Percentiles rank a stretch among this genome's conserved stretches.
These are phyloP conservation scores for Boletus patriciae DNA, from an alignment of 768 basidiomycete species.

Conservation along the genomic window DNA sequence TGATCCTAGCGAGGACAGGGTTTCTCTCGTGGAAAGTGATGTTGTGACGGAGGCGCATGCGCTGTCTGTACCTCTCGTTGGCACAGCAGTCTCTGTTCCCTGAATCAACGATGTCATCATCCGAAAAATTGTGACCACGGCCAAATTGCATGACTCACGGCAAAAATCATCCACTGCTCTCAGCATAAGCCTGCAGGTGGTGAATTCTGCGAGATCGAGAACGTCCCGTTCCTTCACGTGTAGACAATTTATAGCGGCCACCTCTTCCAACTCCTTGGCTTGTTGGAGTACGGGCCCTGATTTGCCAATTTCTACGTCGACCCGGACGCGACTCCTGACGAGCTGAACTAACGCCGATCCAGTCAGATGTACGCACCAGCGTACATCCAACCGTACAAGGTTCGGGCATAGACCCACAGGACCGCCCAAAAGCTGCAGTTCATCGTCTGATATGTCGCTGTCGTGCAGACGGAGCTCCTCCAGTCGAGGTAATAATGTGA, in stretches of 20 bases:
- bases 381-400: constrained; percentile 51
- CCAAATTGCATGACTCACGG: constrained; percentile 40
- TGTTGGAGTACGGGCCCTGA: constrained; percentile 1
- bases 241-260: constrained; percentile 58
- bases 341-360: constrained; percentile 52
- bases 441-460: constrained; percentile 53
- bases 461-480: constrained; percentile 56
- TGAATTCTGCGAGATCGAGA: constrained; percentile 46
- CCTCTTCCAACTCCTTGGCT: constrained; percentile 39
- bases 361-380: constrained; percentile 58
- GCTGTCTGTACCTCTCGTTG: constrained; percentile 55
- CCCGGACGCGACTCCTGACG: constrained; percentile 41
- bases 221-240: constrained; percentile 57
- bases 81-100: constrained; percentile 51
- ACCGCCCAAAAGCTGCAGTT: constrained; percentile 40
- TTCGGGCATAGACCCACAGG: constrained; percentile 45
- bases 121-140: not conserved
- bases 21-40: constrained; percentile 16
- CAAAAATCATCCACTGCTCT: constrained; percentile 48
- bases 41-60: constrained; percentile 42
- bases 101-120: constrained; percentile 20
- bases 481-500: constrained; percentile 40
- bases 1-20: constrained; percentile 13
- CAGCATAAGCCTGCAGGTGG: constrained; percentile 48
- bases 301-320: not conserved